Evolutionary conservation across 2,329 filamentous ascomycete genomes (phyloP).

Genomic region (Colletotrichum lindemuthianum): DNA sequence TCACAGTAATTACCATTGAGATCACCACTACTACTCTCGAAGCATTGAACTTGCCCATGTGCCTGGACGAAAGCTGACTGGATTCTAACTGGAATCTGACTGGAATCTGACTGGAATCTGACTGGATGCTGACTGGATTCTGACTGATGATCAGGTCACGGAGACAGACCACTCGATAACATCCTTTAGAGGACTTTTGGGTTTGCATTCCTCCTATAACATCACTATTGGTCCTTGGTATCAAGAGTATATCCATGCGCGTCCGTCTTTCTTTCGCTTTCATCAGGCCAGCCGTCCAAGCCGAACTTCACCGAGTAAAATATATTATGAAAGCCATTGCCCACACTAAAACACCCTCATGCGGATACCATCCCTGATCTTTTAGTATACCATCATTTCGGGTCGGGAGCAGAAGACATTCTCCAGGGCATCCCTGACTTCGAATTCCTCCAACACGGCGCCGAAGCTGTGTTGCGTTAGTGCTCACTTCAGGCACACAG

Average conservation of each 20-base stretch:
- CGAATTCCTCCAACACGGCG: constrained; percentile 73
- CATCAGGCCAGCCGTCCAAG: constrained; percentile 4
- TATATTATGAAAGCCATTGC: neutral
- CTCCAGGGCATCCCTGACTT: constrained; percentile 81
- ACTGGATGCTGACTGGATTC: too few species aligned
- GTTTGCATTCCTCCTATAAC: neutral
- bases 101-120: too few species aligned
- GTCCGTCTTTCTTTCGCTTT: neutral
- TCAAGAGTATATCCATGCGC: constrained; percentile 21
- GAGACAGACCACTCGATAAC: too few species aligned
- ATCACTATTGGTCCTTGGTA: constrained; percentile 24
- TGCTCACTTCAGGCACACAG: neutral
- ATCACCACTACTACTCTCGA: neutral
- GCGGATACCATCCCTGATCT: neutral
- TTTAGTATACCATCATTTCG: constrained; percentile 31
- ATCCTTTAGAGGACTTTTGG: neutral
- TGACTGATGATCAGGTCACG: too few species aligned
- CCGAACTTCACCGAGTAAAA: neutral
- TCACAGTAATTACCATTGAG: neutral
- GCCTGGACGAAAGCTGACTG: too few species aligned
- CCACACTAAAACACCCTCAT: too few species aligned
- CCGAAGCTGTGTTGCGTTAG: constrained; percentile 59
- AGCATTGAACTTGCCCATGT: neutral
- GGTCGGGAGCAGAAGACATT: constrained; percentile 64
- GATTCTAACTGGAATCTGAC: too few species aligned